Evolutionary conservation across 1,284 basidiomycete species (phyloP), one percentile per base, ranked within the genome.

Genomic region (Ceratorhiza oryzae-sativae): DNA sequence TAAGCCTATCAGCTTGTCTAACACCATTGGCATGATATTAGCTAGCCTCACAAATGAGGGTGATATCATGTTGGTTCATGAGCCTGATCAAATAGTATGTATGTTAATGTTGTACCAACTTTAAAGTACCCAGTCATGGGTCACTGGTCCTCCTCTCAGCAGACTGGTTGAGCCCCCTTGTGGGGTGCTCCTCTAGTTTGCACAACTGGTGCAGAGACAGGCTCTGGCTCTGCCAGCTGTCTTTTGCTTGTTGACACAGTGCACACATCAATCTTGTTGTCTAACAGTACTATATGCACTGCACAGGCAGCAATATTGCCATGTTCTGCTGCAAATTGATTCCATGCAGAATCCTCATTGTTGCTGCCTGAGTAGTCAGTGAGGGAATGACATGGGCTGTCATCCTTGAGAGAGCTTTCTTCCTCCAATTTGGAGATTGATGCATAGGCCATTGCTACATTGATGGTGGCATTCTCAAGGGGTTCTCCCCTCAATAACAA

Each of bases 51-150:
- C 55, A 23, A 71, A 71, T 9, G 42, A 39, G 18, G 25, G 51
- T 2, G 68, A 56, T 15, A 71, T 32, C 55, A 71, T 60, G 18
- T 71, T 25, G 30, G 68, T 71, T 18, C 55, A 23, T 3, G 36
- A 56, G n/a, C 68, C 39, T 1, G 46, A 36, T 71, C 68, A 18
- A 71, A 58, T 39, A 71, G 25, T n/a, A 56, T n/a, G 39, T 71
- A 27, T 9, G 55, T 55, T 2, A 32, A 15, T 12, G 23, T 15
- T 4, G 20, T 23, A 4, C 60, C 60, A 8, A 62, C 45, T 5
- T 42, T 42, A 39, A n/a, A 62, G 25, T 32, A 48, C 4, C 60
- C 60, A 12, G 27, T 62, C n/a, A 62, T 48, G 10, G 60, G 60
- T 32, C 18, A 27, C 27, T 62, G 60, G 1, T 62, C 60, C 10